Percentiles rank a stretch among this genome's conserved stretches.
Evolutionary conservation across 192 early-diverging fungal species (phyloP).

Genomic region (Radiomyces spectabilis): DNA sequence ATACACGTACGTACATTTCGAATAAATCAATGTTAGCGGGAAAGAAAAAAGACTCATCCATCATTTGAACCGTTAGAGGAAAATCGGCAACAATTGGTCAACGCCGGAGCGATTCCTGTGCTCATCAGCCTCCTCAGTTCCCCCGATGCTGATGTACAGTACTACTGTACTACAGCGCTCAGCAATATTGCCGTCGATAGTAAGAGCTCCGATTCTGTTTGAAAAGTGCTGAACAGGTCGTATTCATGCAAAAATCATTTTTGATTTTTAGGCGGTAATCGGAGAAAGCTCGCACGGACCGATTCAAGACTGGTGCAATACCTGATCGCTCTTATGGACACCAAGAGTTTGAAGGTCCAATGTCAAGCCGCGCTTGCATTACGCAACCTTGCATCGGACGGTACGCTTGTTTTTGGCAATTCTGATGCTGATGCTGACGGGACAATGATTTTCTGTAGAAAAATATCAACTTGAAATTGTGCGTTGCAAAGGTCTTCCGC

Average conservation of each 20-base stretch:
- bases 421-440: no score
- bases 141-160: constrained; percentile 79
- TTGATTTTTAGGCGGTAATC: constrained; percentile 31
- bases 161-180: constrained; percentile 85
- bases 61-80: constrained; percentile 37
- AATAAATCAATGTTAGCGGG: neutral
- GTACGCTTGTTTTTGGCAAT: no score
- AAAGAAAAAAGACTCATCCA: neutral
- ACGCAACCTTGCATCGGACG: constrained; percentile 80
- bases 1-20: constrained; percentile 42
- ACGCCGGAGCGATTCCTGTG: constrained; percentile 75
- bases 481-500: constrained; percentile 61
- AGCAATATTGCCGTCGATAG: constrained; percentile 86
- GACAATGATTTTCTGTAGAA: no score
- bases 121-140: constrained; percentile 69
- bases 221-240: no score
- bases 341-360: constrained; percentile 75
- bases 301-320: constrained; percentile 69
- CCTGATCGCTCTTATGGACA: constrained; percentile 70
- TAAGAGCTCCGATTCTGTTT: neutral
- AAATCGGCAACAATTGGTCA: constrained; percentile 76
- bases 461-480: constrained; percentile 85
- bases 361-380: constrained; percentile 84
- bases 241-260: constrained; percentile 1
- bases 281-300: constrained; percentile 59